These are phyloP conservation scores for Rosa persica DNA, from an alignment of 306 rosid species.

Conservation along the genomic window DNA sequence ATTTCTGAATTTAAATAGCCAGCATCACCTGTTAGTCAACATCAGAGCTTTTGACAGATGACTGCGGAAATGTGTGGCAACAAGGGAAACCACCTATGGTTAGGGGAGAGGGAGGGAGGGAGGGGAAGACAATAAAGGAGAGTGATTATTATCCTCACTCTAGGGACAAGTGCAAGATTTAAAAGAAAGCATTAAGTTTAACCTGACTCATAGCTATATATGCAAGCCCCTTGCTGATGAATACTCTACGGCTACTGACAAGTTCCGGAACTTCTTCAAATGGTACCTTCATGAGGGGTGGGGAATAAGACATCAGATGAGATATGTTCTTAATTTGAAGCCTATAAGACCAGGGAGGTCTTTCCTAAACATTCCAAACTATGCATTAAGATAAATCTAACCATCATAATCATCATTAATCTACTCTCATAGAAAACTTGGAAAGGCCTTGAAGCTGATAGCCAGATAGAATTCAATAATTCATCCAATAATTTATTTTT, in stretches of 20 bases:
- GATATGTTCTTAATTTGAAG: slow-evolving; percentile 5
- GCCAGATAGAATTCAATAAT: neutral
- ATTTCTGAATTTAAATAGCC: slow-evolving; percentile 19
- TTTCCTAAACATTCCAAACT: slow-evolving; percentile 1
- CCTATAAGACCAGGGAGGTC: slow-evolving; percentile 4
- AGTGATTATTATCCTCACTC: slow-evolving; percentile 20
- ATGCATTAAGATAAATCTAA: slow-evolving; percentile 2
- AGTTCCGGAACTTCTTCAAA: slow-evolving; percentile 98
- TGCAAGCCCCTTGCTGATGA: slow-evolving; percentile 75
- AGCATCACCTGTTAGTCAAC: slow-evolving; percentile 79
- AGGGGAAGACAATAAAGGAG: slow-evolving; percentile 17
- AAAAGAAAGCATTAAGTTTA: slow-evolving; percentile 24
- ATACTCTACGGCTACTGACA: slow-evolving; percentile 81
- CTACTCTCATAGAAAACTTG: neutral
- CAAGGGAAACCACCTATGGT: slow-evolving; percentile 71
- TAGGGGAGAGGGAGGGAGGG: slow-evolving; percentile 16
- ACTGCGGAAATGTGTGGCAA: slow-evolving; percentile 78
- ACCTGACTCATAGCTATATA: slow-evolving; percentile 90
- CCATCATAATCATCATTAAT: slow-evolving; percentile 11
- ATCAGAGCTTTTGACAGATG: slow-evolving; percentile 72
- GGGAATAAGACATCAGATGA: slow-evolving; percentile 16
- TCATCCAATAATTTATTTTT: neutral
- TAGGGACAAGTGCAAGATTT: slow-evolving; percentile 3
- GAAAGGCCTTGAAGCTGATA: neutral
- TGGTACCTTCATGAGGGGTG: slow-evolving; percentile 61